Percentiles rank a stretch among this genome's conserved stretches.
These are phyloP conservation scores for Lasiodiplodia sp. DNA, from an alignment of 2,329 filamentous ascomycete genomes.

Conservation along the genomic window DNA sequence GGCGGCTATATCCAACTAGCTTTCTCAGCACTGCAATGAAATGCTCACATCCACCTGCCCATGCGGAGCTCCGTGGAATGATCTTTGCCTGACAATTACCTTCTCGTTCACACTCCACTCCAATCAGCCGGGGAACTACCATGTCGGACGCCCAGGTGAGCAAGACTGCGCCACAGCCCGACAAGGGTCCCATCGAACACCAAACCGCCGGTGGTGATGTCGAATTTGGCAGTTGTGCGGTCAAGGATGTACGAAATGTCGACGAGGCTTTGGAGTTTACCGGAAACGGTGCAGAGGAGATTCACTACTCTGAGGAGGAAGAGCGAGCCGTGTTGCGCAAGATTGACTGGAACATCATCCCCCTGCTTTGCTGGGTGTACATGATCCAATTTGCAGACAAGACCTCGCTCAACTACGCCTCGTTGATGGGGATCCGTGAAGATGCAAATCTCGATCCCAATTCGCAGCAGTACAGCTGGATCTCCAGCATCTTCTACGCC, in stretches of 20 bases:
- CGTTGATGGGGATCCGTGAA: slow-evolving; percentile 68
- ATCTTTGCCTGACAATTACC: not conserved
- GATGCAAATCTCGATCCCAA: slow-evolving; percentile 59
- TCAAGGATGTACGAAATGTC: not conserved
- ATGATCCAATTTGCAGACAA: slow-evolving; percentile 70
- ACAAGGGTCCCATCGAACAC: not conserved
- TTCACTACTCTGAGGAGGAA: slow-evolving; percentile 35
- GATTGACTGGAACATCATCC: slow-evolving; percentile 61
- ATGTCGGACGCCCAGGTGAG: not conserved
- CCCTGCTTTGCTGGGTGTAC: slow-evolving; percentile 66
- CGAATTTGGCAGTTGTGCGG: not conserved
- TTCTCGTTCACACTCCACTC: not conserved
- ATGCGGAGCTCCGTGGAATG: not conserved
- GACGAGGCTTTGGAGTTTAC: not conserved
- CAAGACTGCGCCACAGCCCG: not conserved
- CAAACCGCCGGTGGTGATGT: not conserved
- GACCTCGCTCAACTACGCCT: slow-evolving; percentile 66
- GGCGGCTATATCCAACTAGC: not conserved
- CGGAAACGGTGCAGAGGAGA: not conserved
- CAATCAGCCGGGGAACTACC: not conserved
- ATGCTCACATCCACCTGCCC: not conserved
- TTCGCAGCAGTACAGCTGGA: slow-evolving; percentile 63
- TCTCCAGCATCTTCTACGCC: slow-evolving; percentile 58
- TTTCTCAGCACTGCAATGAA: not conserved
- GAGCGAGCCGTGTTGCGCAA: slow-evolving; percentile 49